Evolutionary conservation across 352 stramenopile genomes (phyloP), one percentile per base, ranked within the genome.

Genomic region (Phytophthora rubi): DNA sequence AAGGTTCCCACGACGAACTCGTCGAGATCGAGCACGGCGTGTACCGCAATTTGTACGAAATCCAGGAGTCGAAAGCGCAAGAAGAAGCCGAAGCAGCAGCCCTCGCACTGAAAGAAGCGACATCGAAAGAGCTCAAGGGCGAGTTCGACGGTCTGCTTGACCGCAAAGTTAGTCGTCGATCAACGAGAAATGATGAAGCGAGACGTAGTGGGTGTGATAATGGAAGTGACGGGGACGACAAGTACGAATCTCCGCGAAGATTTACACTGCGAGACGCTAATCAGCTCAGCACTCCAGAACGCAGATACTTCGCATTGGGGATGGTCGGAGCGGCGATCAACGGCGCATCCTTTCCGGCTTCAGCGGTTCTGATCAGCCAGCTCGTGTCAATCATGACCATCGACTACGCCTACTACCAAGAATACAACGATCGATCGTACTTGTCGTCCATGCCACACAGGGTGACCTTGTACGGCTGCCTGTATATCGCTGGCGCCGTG

Each of bases 401-500:
- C 23, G 57, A 77, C 26, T 80, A 81, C 44, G 83, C 65, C 54
- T 51, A 82, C 7, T 51, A 68, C 58, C 39, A 35, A 26, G 63
- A 33, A 48, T 82, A 61, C 21, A 45, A 44, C 16, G 39, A 59
- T 65, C 60, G 35, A 35, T 82, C 51, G 54, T 83, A 61, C n/a
- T 67, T 68, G 26, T 85, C 58, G 6, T 32, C n/a, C 0, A 52
- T 73, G 28, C 59, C 59, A 6, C 65, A 63, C 42, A 21, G 54
- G 13, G 78, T 89, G 2, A 26, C 56, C 9, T 44, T 80, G 3
- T 83, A 85, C 48, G 76, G 77, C 0, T 32, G 48, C 9, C 71
- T 75, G 16, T 88, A 88, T 52, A 49, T 90, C 1, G 80, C 61
- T 53, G 80, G 74, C 12, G 71, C 72, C 1, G 44, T 73, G 4